Conservation (phyloP, 129 eudicot species). For the Arctium lappa region DNA sequence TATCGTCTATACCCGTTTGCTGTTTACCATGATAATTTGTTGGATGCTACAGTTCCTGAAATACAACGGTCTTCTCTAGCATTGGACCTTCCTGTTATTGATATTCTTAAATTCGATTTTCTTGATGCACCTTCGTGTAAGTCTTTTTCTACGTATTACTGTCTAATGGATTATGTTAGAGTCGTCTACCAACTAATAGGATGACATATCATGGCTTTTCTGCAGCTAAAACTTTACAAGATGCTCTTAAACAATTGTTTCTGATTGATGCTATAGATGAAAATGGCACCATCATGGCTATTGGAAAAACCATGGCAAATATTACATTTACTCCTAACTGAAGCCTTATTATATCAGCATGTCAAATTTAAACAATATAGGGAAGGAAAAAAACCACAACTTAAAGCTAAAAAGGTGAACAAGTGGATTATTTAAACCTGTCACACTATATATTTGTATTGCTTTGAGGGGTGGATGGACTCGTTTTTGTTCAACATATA, state of each 20-base stretch:
- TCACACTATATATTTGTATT: not conserved
- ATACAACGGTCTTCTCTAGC: conserved; percentile 95
- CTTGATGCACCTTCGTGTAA: conserved; percentile 92
- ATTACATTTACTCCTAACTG: conserved; percentile 2
- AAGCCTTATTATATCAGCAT: not conserved
- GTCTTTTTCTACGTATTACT: conserved; percentile 10
- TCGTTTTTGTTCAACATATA: not conserved
- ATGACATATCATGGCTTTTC: conserved; percentile 15
- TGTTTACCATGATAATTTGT: conserved; percentile 72
- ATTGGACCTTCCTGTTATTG: conserved; percentile 87
- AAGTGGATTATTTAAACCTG: not conserved
- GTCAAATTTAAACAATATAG: not conserved
- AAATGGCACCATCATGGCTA: conserved; percentile 66
- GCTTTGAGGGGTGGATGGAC: not conserved
- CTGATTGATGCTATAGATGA: conserved; percentile 93
- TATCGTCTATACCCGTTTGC: conserved; percentile 59
- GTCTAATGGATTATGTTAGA: not conserved
- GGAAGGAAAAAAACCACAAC: not conserved
- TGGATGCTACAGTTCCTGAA: conserved; percentile 92
- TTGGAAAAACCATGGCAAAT: conserved; percentile 92
- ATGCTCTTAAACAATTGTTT: conserved; percentile 92
- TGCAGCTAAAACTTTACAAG: conserved; percentile 87
- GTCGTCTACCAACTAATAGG: conserved; percentile 1
- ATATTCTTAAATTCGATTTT: conserved; percentile 89
- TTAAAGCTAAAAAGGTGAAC: conserved; percentile 8